phyloP scores from a whole-genome alignment of 108 stramenopile genomes.

The Nannochloropsis gaditana region DNA sequence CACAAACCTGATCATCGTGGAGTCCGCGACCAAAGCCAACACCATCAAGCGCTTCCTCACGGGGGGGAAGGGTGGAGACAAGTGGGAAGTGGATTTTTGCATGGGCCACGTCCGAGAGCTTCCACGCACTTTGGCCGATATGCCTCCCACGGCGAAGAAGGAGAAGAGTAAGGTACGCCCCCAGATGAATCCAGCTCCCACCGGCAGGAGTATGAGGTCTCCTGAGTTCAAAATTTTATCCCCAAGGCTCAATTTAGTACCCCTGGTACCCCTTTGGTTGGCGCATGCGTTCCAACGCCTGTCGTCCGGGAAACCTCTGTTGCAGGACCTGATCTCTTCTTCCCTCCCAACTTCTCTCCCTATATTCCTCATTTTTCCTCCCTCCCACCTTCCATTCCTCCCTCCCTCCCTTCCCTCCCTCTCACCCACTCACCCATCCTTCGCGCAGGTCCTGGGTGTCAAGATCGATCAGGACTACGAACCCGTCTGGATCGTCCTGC shows the following conservation, averaged over 20 bases:
- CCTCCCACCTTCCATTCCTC: background rate
- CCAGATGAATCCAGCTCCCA: too few species aligned
- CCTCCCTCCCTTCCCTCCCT: background rate
- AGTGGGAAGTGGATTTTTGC: conserved; percentile 48
- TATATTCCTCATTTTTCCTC: background rate
- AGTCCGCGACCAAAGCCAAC: conserved; percentile 56
- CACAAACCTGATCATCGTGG: conserved; percentile 53
- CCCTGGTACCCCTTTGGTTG: too few species aligned
- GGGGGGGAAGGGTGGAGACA: background rate
- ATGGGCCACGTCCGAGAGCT: conserved; percentile 53
- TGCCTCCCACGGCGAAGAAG: conserved; percentile 28
- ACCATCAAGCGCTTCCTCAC: conserved; percentile 49
- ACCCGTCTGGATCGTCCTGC: conserved; percentile 59
- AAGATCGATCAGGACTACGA: conserved; percentile 58
- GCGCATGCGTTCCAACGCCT: too few species aligned
- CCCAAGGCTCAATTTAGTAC: too few species aligned
- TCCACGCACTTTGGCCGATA: conserved; percentile 2
- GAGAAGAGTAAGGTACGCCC: conserved; percentile 21
- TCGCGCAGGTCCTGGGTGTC: conserved; percentile 24
- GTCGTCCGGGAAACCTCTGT: too few species aligned
- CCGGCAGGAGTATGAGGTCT: too few species aligned
- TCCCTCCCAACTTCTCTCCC: too few species aligned
- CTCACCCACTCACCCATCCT: background rate
- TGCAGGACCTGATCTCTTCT: too few species aligned
- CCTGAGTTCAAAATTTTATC: too few species aligned